Conservation (phyloP, 2,329 filamentous ascomycete genomes). For the Sporothrix pseudoabietina region DNA sequence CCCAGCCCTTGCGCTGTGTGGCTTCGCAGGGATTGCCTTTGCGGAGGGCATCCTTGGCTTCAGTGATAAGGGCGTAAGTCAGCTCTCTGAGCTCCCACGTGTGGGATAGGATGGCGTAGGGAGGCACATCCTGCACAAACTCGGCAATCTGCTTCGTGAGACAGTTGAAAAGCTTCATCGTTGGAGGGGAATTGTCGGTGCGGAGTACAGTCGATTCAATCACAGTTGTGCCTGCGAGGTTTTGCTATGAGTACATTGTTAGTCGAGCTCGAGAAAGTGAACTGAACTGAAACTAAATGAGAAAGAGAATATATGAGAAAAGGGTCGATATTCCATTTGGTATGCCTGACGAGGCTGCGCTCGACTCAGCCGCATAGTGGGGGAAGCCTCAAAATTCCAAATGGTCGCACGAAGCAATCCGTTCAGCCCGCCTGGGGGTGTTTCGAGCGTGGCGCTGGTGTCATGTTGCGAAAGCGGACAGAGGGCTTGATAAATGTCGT, state of each 20-base stretch:
- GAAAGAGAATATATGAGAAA: neutral
- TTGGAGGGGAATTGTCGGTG: neutral
- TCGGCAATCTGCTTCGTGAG: slow-evolving; percentile 31
- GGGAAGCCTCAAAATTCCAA: neutral
- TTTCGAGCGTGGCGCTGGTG: neutral
- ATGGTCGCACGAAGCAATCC: neutral
- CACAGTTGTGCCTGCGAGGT: neutral
- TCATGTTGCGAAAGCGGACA: too few species aligned
- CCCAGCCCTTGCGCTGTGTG: neutral
- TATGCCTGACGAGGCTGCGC: neutral
- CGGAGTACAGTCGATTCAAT: neutral
- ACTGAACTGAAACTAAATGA: neutral
- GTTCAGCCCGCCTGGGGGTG: neutral
- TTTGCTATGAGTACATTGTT: neutral
- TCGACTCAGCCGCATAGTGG: neutral
- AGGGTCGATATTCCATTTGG: neutral
- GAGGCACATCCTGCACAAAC: slow-evolving; percentile 29
- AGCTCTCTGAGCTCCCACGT: slow-evolving; percentile 31
- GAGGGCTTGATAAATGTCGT: too few species aligned
- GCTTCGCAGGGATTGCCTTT: neutral
- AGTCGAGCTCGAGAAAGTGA: neutral
- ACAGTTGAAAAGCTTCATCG: slow-evolving; percentile 35
- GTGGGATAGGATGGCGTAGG: slow-evolving; percentile 36
- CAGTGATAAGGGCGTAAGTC: slow-evolving; percentile 10
- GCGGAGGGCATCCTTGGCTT: neutral